Evolutionary conservation across 768 basidiomycete species (phyloP), one percentile per base, ranked within the genome.

Genomic region (Holtermannia corniformis): DNA sequence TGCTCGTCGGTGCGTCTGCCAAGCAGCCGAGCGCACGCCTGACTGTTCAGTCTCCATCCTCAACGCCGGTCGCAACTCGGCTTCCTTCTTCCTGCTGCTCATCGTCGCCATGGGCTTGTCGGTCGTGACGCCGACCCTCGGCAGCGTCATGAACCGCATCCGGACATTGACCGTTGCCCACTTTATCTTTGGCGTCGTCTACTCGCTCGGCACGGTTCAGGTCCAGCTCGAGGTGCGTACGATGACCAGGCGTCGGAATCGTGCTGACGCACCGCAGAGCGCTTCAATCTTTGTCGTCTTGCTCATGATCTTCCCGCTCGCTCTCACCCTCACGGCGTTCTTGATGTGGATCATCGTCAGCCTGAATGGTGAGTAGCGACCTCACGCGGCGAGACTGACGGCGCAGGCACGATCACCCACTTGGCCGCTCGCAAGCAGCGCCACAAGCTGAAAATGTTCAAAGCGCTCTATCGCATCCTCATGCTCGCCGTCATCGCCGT

Each of bases 341-440:
- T 78, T 99, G 22, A 78, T 93, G 58, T 97, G 93, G 93, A 96
- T 93, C 48, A 81, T 93, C 75, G 85, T 91, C 69, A 81, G 86
- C 11, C 76, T 95, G 46, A 91, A 89, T 63, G 83, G 89, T 89
- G 57, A 24, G 78, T 71, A 49, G 14, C 4, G 16, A 12, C 12
- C 14, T 3, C 40, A 22, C 7, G 37, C 19, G 4, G 20, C 14
- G 14, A 16, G 19, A n/a, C 19, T 47, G 24, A 47, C 19, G 21
- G 11, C n/a, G 25, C 70, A 87, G 89, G 84, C 12, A 99, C 95
- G 0, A 92, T 95, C 68, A 74, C 79, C 3, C 87, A 96, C 70
- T 81, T 99, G 19, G 80, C 80, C 23, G 79, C 83, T 12, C 81
- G 91, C 49, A 92, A 93, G 66, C 88, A 91, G 70, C 80, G 79